Evolutionary conservation across 306 rosid genomes (phyloP), one percentile per base, ranked within the genome.

Genomic region (Heteromeles arbutifolia): DNA sequence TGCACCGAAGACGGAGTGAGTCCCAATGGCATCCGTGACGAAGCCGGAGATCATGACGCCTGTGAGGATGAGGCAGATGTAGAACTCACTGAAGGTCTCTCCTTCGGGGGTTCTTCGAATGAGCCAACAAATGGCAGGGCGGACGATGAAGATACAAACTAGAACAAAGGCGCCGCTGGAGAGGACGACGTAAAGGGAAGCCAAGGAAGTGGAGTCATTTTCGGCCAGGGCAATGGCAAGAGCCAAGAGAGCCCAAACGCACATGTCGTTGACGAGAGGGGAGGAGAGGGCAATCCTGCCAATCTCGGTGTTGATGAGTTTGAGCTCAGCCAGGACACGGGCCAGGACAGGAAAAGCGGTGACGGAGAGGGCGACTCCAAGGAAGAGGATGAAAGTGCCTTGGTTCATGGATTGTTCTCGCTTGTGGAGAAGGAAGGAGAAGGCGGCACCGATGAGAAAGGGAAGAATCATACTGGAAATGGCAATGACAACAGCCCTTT

Each of bases 1-100:
- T 29, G 97, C 97, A 3, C 99, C 99, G 25, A 95, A 92, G 39
- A 95, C 97, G 11, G 97, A 83, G 45, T 95, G 97, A 21, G 97
- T 92, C 26, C 99, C 99, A 56, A 95, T 85, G 15, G 97, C 97
- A 76, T 95, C 99, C 2, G 99, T 95, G 56, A 92, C 65, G 73
- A 95, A 95, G 13, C 99, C 99, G 0, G 96, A 78, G 48, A 95
- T 66, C 98, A 95, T 92, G 54, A 95, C 99, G 14, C 97, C 97
- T 0, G 97, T 91, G 41, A 95, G 88, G 67, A 95, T 89, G 74
- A 90, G 73, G 67, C 92, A 92, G 15, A 95, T 83, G 28, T 86
- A 61, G 80, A 92, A 90, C 29, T 95, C 99, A 26, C 92, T 89
- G 43, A 86, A 78, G 13, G 76, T 67, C 79, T 95, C 97, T 43